Evolutionary conservation across 805 yeast species (phyloP).

Genomic region (Candida endomychidarum): DNA sequence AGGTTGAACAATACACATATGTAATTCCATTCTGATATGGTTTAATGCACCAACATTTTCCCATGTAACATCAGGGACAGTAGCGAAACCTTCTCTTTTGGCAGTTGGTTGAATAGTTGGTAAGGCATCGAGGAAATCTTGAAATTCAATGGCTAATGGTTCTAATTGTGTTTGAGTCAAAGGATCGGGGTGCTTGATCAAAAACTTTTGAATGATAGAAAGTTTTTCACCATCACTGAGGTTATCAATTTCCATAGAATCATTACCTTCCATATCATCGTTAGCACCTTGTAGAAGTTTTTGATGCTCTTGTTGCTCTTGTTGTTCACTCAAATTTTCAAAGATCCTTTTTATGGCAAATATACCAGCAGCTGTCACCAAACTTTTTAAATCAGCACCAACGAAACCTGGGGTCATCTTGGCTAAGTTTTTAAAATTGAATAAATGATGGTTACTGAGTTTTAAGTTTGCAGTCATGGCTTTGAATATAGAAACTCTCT

Average conservation of each 20-base stretch:
- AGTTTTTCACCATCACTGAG: slow-evolving; percentile 36
- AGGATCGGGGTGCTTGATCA: slow-evolving; percentile 75
- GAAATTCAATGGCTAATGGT: slow-evolving; percentile 71
- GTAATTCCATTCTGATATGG: slow-evolving; percentile 80
- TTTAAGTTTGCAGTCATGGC: slow-evolving; percentile 70
- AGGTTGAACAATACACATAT: slow-evolving; percentile 97
- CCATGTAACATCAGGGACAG: slow-evolving; percentile 98
- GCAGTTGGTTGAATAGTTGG: slow-evolving; percentile 97
- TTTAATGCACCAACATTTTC: slow-evolving; percentile 87
- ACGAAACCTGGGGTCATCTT: slow-evolving; percentile 96
- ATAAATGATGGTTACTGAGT: slow-evolving; percentile 54
- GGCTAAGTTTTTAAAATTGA: slow-evolving; percentile 74
- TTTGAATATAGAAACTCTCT: slow-evolving; percentile 71
- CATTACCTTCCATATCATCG: slow-evolving; percentile 15
- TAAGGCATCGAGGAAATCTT: slow-evolving; percentile 79
- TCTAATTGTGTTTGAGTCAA: slow-evolving; percentile 72
- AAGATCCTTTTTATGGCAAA: slow-evolving; percentile 92
- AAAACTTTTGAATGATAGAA: slow-evolving; percentile 72
- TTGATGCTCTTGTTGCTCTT: slow-evolving; percentile 25
- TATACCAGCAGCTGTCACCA: slow-evolving; percentile 93
- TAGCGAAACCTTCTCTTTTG: slow-evolving; percentile 97
- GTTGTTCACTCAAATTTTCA: slow-evolving; percentile 49
- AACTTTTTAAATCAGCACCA: slow-evolving; percentile 94
- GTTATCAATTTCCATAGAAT: slow-evolving; percentile 36
- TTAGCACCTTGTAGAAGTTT: not conserved